Base-by-base conservation (phyloP, 2,329 filamentous ascomycete species). In the Fusarium floridanum region DNA sequence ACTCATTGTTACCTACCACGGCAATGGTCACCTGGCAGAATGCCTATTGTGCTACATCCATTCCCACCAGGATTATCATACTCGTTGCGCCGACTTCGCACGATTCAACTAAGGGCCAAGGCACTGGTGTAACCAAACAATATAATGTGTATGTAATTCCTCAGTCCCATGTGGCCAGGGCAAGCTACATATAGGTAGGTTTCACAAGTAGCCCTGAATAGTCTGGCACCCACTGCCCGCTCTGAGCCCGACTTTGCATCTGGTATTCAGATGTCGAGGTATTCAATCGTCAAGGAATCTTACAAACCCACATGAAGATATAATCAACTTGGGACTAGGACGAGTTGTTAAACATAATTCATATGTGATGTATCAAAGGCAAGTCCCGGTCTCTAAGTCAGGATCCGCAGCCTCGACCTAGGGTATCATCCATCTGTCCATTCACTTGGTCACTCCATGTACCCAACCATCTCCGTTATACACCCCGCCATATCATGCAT, bases 361-460 rank as follows among this genome's bases (percentile, higher is more conserved):
- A 71, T 72, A 59, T 72, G 48, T 69, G 67, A 74, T 74, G 64
- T 69, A 60, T 43, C 50, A 60, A 72, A 74, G 65, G 63, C 73
- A 76, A 72, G 65, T 73, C 74, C 72, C 61, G 70, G 74, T 76
- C 72, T 73, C 74, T 73, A 78, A 78, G 70, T 73, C 71, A 74
- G 71, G 76, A 76, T 72, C 67, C 68, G 61, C 48, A 68, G 68
- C 70, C 76, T 77, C 66, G 69, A 78, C 78, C 73, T 74, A 79
- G 76, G 78, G 78, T 80, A 80, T 80, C 76, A 77, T 79, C 67
- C 68, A 71, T 69, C 63, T 65, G 68, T 71, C 65, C 73, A 72
- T 55, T 64, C 61, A 71, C 70, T 64, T 67, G 55, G 45, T 67
- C 57, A 57, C 48, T 59, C 63, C 41, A 45, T 43, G 32, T 50